Conservation (phyloP, 768 basidiomycete species). For the Mycena filopes region DNA sequence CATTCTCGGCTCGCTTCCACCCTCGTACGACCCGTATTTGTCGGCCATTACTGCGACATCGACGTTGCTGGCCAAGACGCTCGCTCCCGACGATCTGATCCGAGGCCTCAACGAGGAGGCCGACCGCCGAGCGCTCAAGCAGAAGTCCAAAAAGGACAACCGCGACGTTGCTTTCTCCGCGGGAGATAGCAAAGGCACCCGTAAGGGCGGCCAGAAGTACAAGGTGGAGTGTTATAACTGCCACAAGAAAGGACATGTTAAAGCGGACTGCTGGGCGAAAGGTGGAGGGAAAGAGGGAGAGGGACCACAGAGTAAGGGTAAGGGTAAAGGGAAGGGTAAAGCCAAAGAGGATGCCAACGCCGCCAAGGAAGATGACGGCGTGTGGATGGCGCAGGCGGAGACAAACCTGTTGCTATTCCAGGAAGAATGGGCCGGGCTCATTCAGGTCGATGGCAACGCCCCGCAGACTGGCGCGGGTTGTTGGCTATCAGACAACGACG, state of each 20-base stretch:
- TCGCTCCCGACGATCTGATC: conserved; percentile 35
- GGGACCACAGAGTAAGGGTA: conserved; percentile 27
- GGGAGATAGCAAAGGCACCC: conserved; percentile 5
- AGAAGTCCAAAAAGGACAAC: conserved; percentile 27
- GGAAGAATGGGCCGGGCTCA: conserved; percentile 1
- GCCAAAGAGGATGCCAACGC: conserved; percentile 6
- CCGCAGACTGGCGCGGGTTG: not conserved
- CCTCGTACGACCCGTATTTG: conserved; percentile 35
- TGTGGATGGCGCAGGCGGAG: conserved; percentile 30
- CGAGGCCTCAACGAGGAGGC: conserved; percentile 31
- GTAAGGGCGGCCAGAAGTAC: not conserved
- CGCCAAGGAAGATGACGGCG: conserved; percentile 15
- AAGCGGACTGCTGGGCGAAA: conserved; percentile 29
- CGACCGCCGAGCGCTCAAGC: conserved; percentile 23
- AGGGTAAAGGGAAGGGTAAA: conserved; percentile 12
- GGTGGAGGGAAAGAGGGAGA: conserved; percentile 17
- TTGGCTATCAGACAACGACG: conserved; percentile 23
- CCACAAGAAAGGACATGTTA: conserved; percentile 34
- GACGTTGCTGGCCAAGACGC: conserved; percentile 10
- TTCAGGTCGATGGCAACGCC: not conserved
- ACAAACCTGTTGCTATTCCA: not conserved
- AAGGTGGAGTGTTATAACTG: conserved; percentile 36
- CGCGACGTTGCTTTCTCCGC: conserved; percentile 20
- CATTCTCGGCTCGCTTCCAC: conserved; percentile 39
- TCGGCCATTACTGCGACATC: conserved; percentile 35